Conservation (phyloP, 2,329 filamentous ascomycete species). For the Leptographium flavum region DNA sequence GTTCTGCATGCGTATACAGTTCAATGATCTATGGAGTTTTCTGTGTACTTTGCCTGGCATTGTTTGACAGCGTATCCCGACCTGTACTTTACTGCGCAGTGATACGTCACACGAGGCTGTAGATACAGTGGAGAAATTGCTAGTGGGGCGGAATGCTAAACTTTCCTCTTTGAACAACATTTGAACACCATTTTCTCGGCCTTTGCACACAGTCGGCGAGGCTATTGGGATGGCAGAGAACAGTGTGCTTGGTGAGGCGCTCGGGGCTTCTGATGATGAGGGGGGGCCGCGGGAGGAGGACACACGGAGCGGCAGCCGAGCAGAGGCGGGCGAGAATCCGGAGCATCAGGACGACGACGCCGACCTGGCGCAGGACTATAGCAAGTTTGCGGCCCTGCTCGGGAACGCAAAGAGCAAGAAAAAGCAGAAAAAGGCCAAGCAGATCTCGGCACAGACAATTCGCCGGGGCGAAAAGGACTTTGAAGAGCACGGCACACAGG, state of each 20-base stretch:
- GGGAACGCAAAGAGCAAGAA: not conserved
- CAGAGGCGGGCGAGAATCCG: slow-evolving; percentile 6
- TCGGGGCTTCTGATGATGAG: not conserved
- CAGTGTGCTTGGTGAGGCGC: not conserved
- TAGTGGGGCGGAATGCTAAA: not conserved
- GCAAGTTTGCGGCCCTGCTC: slow-evolving; percentile 43
- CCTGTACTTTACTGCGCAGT: not conserved
- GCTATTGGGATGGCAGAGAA: too few relatives aligned
- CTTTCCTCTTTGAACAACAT: not conserved
- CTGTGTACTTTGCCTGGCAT: not conserved
- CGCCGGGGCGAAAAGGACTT: slow-evolving; percentile 96
- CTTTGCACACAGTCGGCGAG: not conserved
- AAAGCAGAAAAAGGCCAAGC: slow-evolving; percentile 14
- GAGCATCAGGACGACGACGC: slow-evolving; percentile 12
- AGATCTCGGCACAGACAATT: slow-evolving; percentile 48
- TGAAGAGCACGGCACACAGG: slow-evolving; percentile 75
- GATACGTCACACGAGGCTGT: not conserved
- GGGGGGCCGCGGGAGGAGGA: not conserved
- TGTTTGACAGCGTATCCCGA: not conserved
- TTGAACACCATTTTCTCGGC: not conserved
- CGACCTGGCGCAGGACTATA: slow-evolving; percentile 67
- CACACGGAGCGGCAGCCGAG: not conserved
- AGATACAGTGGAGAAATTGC: not conserved
- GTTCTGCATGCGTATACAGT: too few relatives aligned
- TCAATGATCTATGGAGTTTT: not conserved